Percentiles rank a stretch among this genome's conserved stretches.
Evolutionary conservation across 257 asterid genomes (phyloP).

Genomic region (Catharanthus roseus): DNA sequence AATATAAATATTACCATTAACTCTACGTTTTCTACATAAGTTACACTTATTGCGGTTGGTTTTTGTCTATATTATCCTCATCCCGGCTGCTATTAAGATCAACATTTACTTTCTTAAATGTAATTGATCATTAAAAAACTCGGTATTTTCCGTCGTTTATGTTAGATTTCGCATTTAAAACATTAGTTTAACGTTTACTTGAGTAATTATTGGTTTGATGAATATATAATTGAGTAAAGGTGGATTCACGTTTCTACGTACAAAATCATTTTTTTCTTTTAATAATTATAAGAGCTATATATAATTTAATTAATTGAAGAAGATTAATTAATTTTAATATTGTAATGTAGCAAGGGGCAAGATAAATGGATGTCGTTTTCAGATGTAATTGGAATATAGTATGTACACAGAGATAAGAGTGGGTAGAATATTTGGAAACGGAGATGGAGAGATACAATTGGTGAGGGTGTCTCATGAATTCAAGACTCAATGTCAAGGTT

Average conservation of each 20-base stretch:
- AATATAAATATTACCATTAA: constrained; percentile 20
- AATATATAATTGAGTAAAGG: too few relatives aligned
- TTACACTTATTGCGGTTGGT: constrained; percentile 25
- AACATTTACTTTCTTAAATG: not conserved
- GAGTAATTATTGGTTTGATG: too few relatives aligned
- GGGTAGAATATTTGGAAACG: constrained; percentile 2
- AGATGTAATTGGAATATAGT: constrained; percentile 22
- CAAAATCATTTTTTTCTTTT: too few relatives aligned
- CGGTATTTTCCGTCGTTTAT: too few relatives aligned
- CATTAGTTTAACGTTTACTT: too few relatives aligned
- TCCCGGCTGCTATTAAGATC: not conserved
- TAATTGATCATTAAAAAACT: not conserved
- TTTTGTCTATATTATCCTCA: constrained; percentile 26
- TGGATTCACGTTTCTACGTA: too few relatives aligned
- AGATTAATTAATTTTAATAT: too few relatives aligned
- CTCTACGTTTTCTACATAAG: constrained; percentile 17
- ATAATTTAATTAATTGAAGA: too few relatives aligned
- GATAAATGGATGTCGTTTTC: constrained; percentile 30
- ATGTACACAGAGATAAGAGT: not conserved
- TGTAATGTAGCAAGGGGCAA: not conserved
- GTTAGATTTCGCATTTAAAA: too few relatives aligned
- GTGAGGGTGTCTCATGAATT: constrained; percentile 17
- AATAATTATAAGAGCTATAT: too few relatives aligned
- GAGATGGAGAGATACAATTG: constrained; percentile 8
- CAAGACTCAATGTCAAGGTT: constrained; percentile 27